These are phyloP conservation scores for Fusarium kyushuense DNA, from an alignment of 2,329 filamentous ascomycete species.

Conservation along the genomic window DNA sequence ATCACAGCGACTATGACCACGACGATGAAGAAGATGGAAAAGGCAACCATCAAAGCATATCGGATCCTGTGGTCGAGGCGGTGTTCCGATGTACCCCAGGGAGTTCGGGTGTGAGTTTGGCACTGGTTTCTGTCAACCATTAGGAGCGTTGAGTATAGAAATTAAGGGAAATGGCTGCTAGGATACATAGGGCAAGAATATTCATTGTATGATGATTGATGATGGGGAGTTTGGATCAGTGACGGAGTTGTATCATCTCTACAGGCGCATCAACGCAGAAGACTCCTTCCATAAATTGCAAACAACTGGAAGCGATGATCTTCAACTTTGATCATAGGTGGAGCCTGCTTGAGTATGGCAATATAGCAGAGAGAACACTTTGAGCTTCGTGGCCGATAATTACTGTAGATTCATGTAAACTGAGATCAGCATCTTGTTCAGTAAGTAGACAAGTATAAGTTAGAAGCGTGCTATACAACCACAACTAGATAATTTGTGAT, in stretches of 20 bases:
- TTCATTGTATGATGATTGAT: not conserved
- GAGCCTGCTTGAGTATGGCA: not conserved
- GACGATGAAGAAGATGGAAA: conserved; percentile 41
- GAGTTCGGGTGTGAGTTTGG: conserved; percentile 48
- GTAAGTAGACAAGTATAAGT: not conserved
- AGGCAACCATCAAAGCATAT: conserved; percentile 44
- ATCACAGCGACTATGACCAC: conserved; percentile 41
- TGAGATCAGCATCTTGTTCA: not conserved
- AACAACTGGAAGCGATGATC: not conserved
- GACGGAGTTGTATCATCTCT: not conserved
- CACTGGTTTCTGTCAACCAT: conserved; percentile 48
- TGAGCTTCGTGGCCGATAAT: not conserved
- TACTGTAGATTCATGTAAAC: not conserved
- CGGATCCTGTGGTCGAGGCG: conserved; percentile 46
- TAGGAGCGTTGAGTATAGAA: not conserved
- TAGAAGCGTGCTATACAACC: not conserved
- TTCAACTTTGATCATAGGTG: not conserved
- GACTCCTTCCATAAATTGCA: not conserved
- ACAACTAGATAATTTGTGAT: not conserved
- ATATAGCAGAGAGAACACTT: not conserved
- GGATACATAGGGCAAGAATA: not conserved
- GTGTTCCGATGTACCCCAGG: conserved; percentile 46
- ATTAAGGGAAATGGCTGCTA: not conserved
- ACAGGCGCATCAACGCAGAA: not conserved
- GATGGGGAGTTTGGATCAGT: not conserved